These are phyloP conservation scores for Mycocentrospora acerina DNA, from an alignment of 2,329 filamentous ascomycete genomes.

Conservation along the genomic window DNA sequence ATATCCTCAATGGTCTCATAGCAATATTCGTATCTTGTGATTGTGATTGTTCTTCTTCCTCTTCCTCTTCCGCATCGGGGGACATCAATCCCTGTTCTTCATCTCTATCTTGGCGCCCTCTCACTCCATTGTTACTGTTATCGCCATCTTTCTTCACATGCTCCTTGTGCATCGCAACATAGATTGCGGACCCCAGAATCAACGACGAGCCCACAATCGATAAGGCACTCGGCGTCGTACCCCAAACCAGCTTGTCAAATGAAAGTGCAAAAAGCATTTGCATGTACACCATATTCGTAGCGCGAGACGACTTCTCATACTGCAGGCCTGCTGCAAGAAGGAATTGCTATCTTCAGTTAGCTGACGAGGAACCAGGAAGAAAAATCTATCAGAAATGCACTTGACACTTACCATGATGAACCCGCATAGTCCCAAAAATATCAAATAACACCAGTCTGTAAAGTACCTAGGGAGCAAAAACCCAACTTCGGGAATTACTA, in stretches of 20 bases:
- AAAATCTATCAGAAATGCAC: rapidly evolving
- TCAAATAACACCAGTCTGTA: constrained; percentile 66
- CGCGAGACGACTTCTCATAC: constrained; percentile 65
- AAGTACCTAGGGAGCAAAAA: constrained; percentile 57
- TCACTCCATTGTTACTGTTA: constrained; percentile 17
- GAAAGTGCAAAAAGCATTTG: constrained; percentile 69
- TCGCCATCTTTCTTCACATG: constrained; percentile 5
- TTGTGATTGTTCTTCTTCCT: constrained; percentile 7
- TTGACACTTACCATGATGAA: constrained; percentile 63
- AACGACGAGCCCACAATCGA: constrained; percentile 63
- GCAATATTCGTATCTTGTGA: constrained; percentile 16
- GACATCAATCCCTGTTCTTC: constrained; percentile 40
- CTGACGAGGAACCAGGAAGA: background rate
- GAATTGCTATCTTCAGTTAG: constrained; percentile 60
- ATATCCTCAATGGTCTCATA: constrained; percentile 19
- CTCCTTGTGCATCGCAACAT: constrained; percentile 60
- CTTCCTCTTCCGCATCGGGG: no score
- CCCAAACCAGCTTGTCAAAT: constrained; percentile 66
- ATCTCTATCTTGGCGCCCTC: constrained; percentile 21
- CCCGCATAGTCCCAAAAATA: constrained; percentile 70
- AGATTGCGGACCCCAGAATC: constrained; percentile 66
- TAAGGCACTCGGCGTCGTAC: constrained; percentile 57
- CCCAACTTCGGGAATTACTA: constrained; percentile 56
- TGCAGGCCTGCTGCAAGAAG: constrained; percentile 76
- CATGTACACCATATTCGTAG: constrained; percentile 68